Percentiles rank a stretch among this genome's conserved stretches.
Evolutionary conservation across 179 eudicot genomes (phyloP).

Genomic region (Silene noctiflora): DNA sequence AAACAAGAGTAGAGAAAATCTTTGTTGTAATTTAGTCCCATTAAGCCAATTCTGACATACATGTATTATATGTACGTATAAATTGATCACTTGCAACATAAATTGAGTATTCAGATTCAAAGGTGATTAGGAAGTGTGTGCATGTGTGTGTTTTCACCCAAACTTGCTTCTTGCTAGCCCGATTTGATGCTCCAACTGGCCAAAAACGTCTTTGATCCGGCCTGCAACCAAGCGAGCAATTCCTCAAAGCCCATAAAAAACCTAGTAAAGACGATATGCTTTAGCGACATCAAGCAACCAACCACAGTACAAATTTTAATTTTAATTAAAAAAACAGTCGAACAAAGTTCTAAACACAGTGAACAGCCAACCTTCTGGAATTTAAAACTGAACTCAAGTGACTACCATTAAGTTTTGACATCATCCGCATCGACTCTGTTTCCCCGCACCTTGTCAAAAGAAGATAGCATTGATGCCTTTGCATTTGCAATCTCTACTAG

Average conservation of each 20-base stretch:
- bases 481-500: conserved; percentile 70
- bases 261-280: not conserved
- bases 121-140: too few relatives aligned
- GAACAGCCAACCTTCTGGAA: conserved; percentile 22
- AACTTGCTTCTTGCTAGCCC: not conserved
- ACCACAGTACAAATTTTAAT: not conserved
- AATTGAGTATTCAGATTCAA: too few relatives aligned
- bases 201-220: not conserved
- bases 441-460: conserved; percentile 51
- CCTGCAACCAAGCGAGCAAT: not conserved
- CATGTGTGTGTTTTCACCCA: too few relatives aligned
- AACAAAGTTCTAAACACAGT: not conserved
- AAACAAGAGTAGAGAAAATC: too few relatives aligned
- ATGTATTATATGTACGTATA: too few relatives aligned
- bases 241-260: not conserved
- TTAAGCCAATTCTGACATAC: too few relatives aligned
- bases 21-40: too few relatives aligned
- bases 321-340: not conserved
- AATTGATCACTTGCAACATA: too few relatives aligned
- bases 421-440: conserved; percentile 31
- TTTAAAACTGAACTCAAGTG: not conserved
- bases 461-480: conserved; percentile 58
- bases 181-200: not conserved
- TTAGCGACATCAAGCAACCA: not conserved
- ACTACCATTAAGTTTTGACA: conserved; percentile 23